phyloP scores from a whole-genome alignment of 768 basidiomycete genomes.

The Xerocomellus chrysenteron region DNA sequence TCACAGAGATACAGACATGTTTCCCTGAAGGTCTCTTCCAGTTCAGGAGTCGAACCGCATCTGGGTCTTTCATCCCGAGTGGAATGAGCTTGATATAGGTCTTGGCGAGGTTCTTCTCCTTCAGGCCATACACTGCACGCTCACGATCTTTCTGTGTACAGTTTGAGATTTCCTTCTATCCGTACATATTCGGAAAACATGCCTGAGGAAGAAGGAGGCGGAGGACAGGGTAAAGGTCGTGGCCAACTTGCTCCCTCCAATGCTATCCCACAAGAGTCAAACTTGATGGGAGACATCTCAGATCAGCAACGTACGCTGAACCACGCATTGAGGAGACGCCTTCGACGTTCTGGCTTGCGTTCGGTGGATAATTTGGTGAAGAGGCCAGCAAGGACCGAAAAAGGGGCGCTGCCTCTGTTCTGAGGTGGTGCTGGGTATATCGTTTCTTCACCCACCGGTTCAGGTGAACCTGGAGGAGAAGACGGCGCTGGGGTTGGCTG shows the following conservation, averaged over 20 bases:
- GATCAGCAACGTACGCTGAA: slow-evolving; percentile 60
- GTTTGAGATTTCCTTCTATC: background rate
- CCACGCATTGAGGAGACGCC: slow-evolving; percentile 71
- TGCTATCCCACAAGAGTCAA: slow-evolving; percentile 45
- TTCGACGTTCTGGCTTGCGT: slow-evolving; percentile 70
- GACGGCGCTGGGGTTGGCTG: slow-evolving; percentile 68
- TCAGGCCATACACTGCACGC: slow-evolving; percentile 88
- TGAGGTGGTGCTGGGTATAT: slow-evolving; percentile 56
- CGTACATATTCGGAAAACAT: slow-evolving; percentile 13
- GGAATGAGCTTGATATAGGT: slow-evolving; percentile 89
- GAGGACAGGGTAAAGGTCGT: slow-evolving; percentile 86
- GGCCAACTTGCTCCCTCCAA: slow-evolving; percentile 85
- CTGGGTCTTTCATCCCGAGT: slow-evolving; percentile 73
- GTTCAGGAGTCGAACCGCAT: slow-evolving; percentile 77
- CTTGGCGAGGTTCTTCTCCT: slow-evolving; percentile 93
- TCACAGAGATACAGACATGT: slow-evolving; percentile 44
- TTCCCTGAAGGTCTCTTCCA: slow-evolving; percentile 85
- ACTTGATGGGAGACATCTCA: background rate
- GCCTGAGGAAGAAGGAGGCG: slow-evolving; percentile 90
- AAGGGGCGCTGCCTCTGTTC: slow-evolving; percentile 68
- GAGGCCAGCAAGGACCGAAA: slow-evolving; percentile 62
- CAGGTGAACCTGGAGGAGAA: slow-evolving; percentile 52
- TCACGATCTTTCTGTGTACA: slow-evolving; percentile 83
- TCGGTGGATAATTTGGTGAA: slow-evolving; percentile 76
- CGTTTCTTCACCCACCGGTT: slow-evolving; percentile 20